These are phyloP conservation scores for Plasmodiophora brassicae DNA, from an alignment of 208 protist species.

Conservation along the genomic window DNA sequence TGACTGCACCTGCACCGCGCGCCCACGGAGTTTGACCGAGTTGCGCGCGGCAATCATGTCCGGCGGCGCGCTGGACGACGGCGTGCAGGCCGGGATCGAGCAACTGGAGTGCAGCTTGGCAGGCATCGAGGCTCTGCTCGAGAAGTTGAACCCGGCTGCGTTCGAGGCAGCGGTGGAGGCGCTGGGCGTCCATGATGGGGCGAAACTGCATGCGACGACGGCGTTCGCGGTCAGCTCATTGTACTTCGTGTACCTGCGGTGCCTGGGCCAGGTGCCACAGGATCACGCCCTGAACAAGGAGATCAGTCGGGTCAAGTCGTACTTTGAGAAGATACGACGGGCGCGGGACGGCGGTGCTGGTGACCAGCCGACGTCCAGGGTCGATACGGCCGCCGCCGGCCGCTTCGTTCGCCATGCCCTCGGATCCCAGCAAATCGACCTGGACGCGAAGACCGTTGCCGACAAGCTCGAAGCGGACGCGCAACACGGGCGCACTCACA, in stretches of 20 bases:
- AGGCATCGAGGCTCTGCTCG: no score
- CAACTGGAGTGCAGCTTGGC: no score
- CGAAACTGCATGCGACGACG: not conserved
- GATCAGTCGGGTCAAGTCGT: not conserved
- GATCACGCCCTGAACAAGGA: slow-evolving; percentile 5
- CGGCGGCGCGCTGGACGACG: no score
- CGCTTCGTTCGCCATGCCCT: slow-evolving; percentile 11
- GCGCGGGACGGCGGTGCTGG: not conserved
- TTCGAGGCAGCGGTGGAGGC: not conserved
- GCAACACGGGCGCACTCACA: not conserved
- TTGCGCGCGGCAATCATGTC: no score
- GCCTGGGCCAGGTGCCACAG: not conserved
- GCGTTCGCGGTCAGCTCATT: not conserved
- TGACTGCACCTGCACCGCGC: no score
- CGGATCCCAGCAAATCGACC: slow-evolving; percentile 6
- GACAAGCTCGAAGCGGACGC: not conserved
- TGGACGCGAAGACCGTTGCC: not conserved
- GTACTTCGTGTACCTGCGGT: not conserved
- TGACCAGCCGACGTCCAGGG: not conserved
- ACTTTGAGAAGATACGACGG: not conserved
- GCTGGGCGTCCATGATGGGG: not conserved
- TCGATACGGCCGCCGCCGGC: not conserved
- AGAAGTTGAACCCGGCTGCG: not conserved
- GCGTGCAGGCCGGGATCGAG: no score
- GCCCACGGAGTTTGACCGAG: no score